Evolutionary conservation across 805 yeast genomes (phyloP), one percentile per base, ranked within the genome.

Genomic region (Sugiyamaella marilandica): DNA sequence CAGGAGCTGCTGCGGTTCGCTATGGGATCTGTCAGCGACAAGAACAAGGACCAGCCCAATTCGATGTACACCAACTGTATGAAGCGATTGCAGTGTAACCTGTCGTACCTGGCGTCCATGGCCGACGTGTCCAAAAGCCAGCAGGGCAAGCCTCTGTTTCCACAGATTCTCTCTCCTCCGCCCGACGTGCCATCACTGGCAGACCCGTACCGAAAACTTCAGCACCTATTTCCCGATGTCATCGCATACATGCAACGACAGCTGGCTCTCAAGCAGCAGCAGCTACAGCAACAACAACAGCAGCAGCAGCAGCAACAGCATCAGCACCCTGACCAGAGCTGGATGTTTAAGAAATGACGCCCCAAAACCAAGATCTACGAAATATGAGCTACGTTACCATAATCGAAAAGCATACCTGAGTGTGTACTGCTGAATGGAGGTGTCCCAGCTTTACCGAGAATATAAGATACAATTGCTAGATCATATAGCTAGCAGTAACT

Each of bases 81-180:
- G 65, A 60, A 58, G 36, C 61, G 74, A 2, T 47, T 71, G 10
- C 72, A 71, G 44, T 55, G 65, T 43, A 71, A 71, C 50, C 54
- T 71, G 37, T 59, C 65, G 16, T 70, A 67, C 50, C 62, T 70
- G 52, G 67, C 68, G 9, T 55, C 67, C 16, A 49, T 63, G 31
- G 64, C 61, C 8, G 71, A 67, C 46, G 53, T 57, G 26, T 52
- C 59, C 13, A 61, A 61, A 49, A 35, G 52, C 33, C 29, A 54
- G 18, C 58, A 54, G 4, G 53, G 55, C 10, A 55, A 54, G 32
- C 37, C 62, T 2, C 45, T 50, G 44, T 61, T 58, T 49, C 72
- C 73, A 5, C 69, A 66, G 34, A 54, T 67, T 2, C 49, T 70
- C 19, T 52, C 62, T 1, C 57, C 71, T 1, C 65, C 70, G 2